A percentile compares a stretch with the other conserved stretches of the same genome.
These are phyloP conservation scores for Candida easanensis DNA, from an alignment of 805 yeast genomes.

Conservation along the genomic window DNA sequence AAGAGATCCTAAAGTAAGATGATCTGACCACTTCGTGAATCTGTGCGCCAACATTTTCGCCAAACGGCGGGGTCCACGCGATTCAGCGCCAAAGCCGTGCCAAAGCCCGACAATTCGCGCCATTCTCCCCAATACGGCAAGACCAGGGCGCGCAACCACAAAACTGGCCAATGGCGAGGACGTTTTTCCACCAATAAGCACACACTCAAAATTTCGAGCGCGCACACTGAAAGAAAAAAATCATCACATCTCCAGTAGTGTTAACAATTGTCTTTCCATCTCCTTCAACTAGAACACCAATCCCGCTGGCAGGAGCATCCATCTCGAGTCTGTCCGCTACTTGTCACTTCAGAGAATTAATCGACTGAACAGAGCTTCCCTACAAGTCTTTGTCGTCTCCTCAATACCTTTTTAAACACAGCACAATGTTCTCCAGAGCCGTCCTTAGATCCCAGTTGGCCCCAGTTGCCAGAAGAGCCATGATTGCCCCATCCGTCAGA, in stretches of 20 bases:
- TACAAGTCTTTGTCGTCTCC: too few species aligned
- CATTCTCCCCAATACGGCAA: not conserved
- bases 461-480: conserved; percentile 18
- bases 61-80: too few species aligned
- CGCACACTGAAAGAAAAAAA: conserved; percentile 8
- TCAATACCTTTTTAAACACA: not conserved
- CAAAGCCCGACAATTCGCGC: conserved; percentile 2
- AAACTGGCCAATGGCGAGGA: conserved; percentile 10
- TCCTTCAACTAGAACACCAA: not conserved
- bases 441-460: conserved; percentile 19
- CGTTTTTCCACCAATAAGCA: conserved; percentile 17
- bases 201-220: conserved; percentile 8
- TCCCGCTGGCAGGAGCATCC: not conserved
- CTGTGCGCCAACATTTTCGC: too few species aligned
- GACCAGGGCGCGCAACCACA: conserved; percentile 2
- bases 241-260: conserved; percentile 4
- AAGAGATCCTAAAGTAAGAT: too few species aligned
- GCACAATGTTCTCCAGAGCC: conserved; percentile 19
- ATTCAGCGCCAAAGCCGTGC: too few species aligned
- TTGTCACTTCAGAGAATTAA: too few species aligned
- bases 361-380: too few species aligned
- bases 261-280: not conserved
- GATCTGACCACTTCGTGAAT: not conserved
- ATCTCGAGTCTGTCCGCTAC: too few species aligned
- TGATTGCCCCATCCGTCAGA: conserved; percentile 12